Evolutionary conservation across 495 filamentous ascomycete genomes (phyloP), one percentile per base, ranked within the genome.

Genomic region (Penicillium coffeae): DNA sequence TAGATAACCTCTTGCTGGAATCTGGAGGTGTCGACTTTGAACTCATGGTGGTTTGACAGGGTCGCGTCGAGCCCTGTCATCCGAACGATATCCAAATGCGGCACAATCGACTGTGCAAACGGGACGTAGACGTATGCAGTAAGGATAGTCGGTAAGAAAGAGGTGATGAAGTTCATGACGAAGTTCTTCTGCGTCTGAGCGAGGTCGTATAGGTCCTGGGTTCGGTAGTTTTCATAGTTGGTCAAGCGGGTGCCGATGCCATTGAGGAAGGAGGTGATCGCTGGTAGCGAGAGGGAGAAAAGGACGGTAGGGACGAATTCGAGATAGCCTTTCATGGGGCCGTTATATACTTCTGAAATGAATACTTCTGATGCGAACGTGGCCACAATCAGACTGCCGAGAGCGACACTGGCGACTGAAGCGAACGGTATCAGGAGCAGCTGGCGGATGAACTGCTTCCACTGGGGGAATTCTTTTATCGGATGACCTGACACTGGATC

Each of bases 111-210:
- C 49, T 79, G 81, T 8, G 86, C 93, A 64, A 98, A 98, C 0
- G 92, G 93, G 12, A 98, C 88, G 54, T 98, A 98, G 42, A 97
- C 82, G 58, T 96, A 98, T 2, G 93, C 90, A 0, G 92, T 97
- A 3, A 98, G 75, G 64, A 95, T 85, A 25, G 96, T 86, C 0
- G 89, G 87, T 3, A 96, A 79, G 61, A 96, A 98, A 0, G 91
- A 90, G 13, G 89, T 95, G 66, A 98, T 93, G 62, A 96, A 94
- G 70, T 96, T 95, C 62, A 98, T 78, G 13, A 96, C 80, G 59
- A 98, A 96, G 10, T 90, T 83, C 70, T 98, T 98, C 46, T 83
- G 77, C 2, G 90, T 90, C 58, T 95, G 81, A 1, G 90, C 84
- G 3, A 83, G 75, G 50, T 93, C 84, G 56, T 96, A 89, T 14